Evolutionary conservation across 1,284 basidiomycete species (phyloP).

Genomic region (Psilocybe mexicana): DNA sequence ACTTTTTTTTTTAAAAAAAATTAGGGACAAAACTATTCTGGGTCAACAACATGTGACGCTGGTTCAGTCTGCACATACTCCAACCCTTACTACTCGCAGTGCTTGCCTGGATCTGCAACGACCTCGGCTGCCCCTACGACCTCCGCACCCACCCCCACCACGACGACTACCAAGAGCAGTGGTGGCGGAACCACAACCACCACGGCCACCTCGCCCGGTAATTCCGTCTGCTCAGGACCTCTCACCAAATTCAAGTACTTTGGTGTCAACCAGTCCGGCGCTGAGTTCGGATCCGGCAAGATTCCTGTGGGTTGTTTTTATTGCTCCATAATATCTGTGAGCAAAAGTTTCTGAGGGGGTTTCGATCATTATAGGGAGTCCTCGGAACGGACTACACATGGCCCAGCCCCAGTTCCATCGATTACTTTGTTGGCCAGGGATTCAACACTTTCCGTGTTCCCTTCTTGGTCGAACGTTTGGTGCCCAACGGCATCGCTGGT

Average conservation of each 20-base stretch:
- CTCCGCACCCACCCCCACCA: constrained; percentile 5
- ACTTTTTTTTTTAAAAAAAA: constrained; percentile 11
- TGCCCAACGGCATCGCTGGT: constrained; percentile 53
- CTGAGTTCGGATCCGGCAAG: constrained; percentile 22
- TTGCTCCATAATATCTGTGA: not conserved
- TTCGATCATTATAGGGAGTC: constrained; percentile 27
- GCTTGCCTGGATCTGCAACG: constrained; percentile 30
- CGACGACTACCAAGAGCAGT: constrained; percentile 5
- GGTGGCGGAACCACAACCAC: constrained; percentile 24
- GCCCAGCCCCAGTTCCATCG: constrained; percentile 39
- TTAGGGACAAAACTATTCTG: constrained; percentile 38
- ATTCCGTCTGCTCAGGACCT: constrained; percentile 36
- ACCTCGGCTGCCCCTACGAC: constrained; percentile 14
- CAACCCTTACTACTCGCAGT: constrained; percentile 45
- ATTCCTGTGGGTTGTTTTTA: constrained; percentile 42
- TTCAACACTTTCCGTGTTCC: constrained; percentile 68
- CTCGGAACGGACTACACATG: constrained; percentile 51
- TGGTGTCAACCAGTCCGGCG: constrained; percentile 64
- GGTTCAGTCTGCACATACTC: constrained; percentile 34
- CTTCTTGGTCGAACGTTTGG: constrained; percentile 59
- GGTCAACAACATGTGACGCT: constrained; percentile 37
- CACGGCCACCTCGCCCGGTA: constrained; percentile 23
- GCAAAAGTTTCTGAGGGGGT: not conserved
- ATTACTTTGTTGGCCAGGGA: constrained; percentile 53
- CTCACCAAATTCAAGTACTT: constrained; percentile 62